Percentiles rank a stretch among this genome's conserved stretches.
These are phyloP conservation scores for Aspergillus clavatus DNA, from an alignment of 2,329 filamentous ascomycete genomes.

Conservation along the genomic window DNA sequence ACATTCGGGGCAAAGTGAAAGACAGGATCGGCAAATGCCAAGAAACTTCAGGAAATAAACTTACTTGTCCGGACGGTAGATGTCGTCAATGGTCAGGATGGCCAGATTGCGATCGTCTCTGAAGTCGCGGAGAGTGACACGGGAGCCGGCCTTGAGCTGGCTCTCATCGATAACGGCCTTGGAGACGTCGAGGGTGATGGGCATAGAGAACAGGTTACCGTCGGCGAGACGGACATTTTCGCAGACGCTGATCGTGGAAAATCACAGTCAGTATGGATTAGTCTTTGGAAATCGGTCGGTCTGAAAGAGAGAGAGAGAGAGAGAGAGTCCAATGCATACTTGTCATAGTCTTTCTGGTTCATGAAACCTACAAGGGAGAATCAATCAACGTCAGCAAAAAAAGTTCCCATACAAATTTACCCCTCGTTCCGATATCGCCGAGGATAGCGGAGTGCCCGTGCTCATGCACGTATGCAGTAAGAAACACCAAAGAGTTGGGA, in stretches of 20 bases:
- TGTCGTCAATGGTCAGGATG: conserved; percentile 90
- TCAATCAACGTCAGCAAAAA: conserved; percentile 16
- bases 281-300: no score
- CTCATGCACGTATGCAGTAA: no score
- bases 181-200: conserved; percentile 85
- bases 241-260: conserved; percentile 62
- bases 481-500: no score
- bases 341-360: conserved; percentile 94
- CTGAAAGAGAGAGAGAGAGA: no score
- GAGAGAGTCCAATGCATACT: conserved; percentile 50
- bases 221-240: conserved; percentile 78
- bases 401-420: conserved; percentile 1
- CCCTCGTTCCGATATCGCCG: neutral
- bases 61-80: conserved; percentile 94
- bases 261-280: conserved; percentile 13
- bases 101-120: conserved; percentile 94
- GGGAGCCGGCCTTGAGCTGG: conserved; percentile 71
- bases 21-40: neutral
- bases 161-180: conserved; percentile 69
- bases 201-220: conserved; percentile 92
- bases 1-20: neutral
- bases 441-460: neutral
- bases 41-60: conserved; percentile 32
- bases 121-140: conserved; percentile 87
- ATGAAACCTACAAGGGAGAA: conserved; percentile 68